Base-by-base conservation (phyloP, 331 rosid species). In the Acacia pycnantha region DNA sequence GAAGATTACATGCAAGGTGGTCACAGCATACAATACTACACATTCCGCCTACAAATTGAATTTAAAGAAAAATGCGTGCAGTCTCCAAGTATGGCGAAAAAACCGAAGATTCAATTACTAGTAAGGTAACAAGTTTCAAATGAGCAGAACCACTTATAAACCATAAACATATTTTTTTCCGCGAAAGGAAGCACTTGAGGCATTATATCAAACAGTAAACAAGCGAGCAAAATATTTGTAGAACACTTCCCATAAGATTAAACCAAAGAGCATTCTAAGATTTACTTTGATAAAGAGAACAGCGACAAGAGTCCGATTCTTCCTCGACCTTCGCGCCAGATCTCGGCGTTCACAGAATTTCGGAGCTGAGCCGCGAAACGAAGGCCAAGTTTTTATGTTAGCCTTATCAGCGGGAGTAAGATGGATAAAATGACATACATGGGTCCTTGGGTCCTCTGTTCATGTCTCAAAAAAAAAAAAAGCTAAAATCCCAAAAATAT, bases 401-500 rank as follows among this genome's bases (percentile, higher is more conserved):
- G 76, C 84, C 43, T 79, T 82, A 75, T 86, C 88, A 71, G 82
- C 78, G 82, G 73, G 79, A 51, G 56, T 51, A 19, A 21, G 72
- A 69, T 58, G 16, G 2, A 5, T 4, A 59, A 61, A 58, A 61
- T 58, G 67, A 4, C 33, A 24, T 24, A 26, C 1, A 24, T 24
- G 10, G 64, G 67, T 13, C 67, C 6, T 26, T 26, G 2, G 33
- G 14, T 59, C 18, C 64, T 9, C 27, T 22, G 4, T 58, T 22
- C 65, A 4, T n/a, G 13, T n/a, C 12, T 56, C 0, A 37, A 6
- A 37, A 37, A 1, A 6, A 35, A 5, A 37, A 37, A 6, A 37
- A 6, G 9, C 9, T 37, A 6, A 37, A 37, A 37, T 37, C 2
- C 8, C 40, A 35, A 35, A 5, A 35, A 31, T 2, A 31, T 31